Evolutionary conservation across 345 rosid genomes (phyloP), one percentile per base, ranked within the genome.

Genomic region (Ceriops decandra): DNA sequence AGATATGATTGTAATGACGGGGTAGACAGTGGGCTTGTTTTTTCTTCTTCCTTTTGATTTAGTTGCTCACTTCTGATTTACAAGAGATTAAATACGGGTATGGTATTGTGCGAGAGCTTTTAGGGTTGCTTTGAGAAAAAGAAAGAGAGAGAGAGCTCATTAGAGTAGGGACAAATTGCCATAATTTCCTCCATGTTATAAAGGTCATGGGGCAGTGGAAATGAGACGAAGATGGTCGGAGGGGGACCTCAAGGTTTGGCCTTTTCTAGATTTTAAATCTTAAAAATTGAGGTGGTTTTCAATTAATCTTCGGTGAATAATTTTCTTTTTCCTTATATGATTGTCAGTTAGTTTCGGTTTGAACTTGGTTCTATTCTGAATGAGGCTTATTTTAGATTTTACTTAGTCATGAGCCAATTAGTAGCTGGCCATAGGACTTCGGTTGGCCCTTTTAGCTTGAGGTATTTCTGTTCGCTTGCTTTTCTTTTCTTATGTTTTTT

Each of bases 121-220:
- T 82, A 82, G 78, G 78, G 65, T 64, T 66, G 76, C 81, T 31
- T 22, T 52, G 53, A 31, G 61, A 58, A 52, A 51, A 60, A 61
- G 61, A 46, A 71, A 67, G 36, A 31, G 33, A 42, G 63, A 62
- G 71, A 67, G 36, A 31, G 33, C 53, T 32, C 19, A 9, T 2
- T 22, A 46, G 75, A 59, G 69, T 35, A 59, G 70, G 68, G 74
- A 77, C 36, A 73, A 73, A 64, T 42, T 65, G 77, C 84, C 90
- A 79, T 83, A 74, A 86, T 83, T 86, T 84, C 57, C 85, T 81
- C 86, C 90, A 88, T 86, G 88, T 86, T 86, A 82, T 68, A 73
- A 78, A 85, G 87, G 84, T 72, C 79, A 76, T 69, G 78, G 64
- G 73, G 75, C 31, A 78, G 70, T 80, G 80, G 69, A 76, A 66